These are phyloP conservation scores for Tulasnella sp. DNA, from an alignment of 768 basidiomycete genomes.

Conservation along the genomic window DNA sequence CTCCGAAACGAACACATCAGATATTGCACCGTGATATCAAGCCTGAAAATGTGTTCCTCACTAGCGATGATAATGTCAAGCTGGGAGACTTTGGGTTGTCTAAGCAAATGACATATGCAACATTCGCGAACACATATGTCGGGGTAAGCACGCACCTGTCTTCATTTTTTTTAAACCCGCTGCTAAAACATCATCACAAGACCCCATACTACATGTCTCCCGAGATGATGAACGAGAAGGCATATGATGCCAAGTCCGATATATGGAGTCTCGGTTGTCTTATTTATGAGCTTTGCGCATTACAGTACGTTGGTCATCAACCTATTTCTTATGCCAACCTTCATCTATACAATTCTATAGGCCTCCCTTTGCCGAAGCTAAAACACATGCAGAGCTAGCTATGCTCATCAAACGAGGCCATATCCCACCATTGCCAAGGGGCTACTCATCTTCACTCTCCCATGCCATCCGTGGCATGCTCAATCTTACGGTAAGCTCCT, in stretches of 20 bases:
- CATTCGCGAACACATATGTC: conserved; percentile 93
- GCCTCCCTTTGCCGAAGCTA: conserved; percentile 87
- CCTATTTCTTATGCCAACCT: no score
- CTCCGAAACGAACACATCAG: conserved; percentile 14
- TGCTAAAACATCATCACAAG: conserved; percentile 30
- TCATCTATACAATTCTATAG: conserved; percentile 11
- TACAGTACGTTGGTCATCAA: conserved; percentile 36
- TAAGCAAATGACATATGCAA: conserved; percentile 76
- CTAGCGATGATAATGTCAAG: conserved; percentile 73
- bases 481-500: conserved; percentile 54
- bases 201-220: conserved; percentile 99
- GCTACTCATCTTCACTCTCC: conserved; percentile 60
- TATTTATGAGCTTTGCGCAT: conserved; percentile 89
- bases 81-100: conserved; percentile 95
- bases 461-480: conserved; percentile 79
- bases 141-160: conserved; percentile 56
- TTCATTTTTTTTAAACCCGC: background rate
- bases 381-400: conserved; percentile 76
- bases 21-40: conserved; percentile 93
- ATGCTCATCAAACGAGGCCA: conserved; percentile 70
- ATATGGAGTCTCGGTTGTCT: conserved; percentile 98
- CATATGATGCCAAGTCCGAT: conserved; percentile 95
- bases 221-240: conserved; percentile 91
- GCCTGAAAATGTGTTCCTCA: conserved; percentile 96
- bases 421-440: conserved; percentile 79